Percentiles rank a stretch among this genome's conserved stretches.
phyloP scores from a whole-genome alignment of 2,329 filamentous ascomycete genomes.

The Tolypocladium sp. region DNA sequence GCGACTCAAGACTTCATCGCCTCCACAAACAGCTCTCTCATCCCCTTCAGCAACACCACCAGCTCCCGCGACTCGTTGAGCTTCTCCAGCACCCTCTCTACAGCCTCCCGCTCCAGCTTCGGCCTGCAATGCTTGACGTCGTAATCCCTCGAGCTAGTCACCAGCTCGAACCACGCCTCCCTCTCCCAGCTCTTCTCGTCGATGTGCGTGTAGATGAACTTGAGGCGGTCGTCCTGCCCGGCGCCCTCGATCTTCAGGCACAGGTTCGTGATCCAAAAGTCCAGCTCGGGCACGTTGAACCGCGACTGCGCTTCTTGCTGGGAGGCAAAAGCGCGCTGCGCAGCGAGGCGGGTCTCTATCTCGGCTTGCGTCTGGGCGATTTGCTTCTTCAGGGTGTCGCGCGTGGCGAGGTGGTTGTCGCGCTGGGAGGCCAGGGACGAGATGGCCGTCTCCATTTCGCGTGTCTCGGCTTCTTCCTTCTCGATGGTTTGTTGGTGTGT shows the following conservation, averaged over 20 bases:
- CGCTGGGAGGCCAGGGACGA: slow-evolving; percentile 48
- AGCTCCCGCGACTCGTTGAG: slow-evolving; percentile 76
- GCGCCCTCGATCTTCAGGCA: slow-evolving; percentile 85
- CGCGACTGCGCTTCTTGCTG: slow-evolving; percentile 75
- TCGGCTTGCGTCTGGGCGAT: slow-evolving; percentile 60
- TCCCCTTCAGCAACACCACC: slow-evolving; percentile 65
- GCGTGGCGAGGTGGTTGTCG: slow-evolving; percentile 47
- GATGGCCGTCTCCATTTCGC: slow-evolving; percentile 62
- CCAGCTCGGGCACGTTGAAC: slow-evolving; percentile 85
- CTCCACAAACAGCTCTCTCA: slow-evolving; percentile 70
- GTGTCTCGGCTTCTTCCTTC: slow-evolving; percentile 68
- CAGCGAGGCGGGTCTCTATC: slow-evolving; percentile 61
- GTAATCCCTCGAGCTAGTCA: slow-evolving; percentile 74
- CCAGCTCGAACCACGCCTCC: slow-evolving; percentile 90
- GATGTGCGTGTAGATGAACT: slow-evolving; percentile 82
- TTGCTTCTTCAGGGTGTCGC: slow-evolving; percentile 49
- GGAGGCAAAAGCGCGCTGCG: slow-evolving; percentile 61
- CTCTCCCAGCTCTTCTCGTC: slow-evolving; percentile 80
- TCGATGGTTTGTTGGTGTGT: slow-evolving; percentile 65
- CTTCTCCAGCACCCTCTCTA: slow-evolving; percentile 67
- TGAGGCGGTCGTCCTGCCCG: slow-evolving; percentile 72
- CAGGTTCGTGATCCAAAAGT: slow-evolving; percentile 91
- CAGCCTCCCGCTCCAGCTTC: slow-evolving; percentile 68
- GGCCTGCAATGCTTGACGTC: slow-evolving; percentile 74
- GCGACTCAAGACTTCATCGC: slow-evolving; percentile 42